Conservation (phyloP, 176 grass and related monocot genomes). For the Metroxylon sagu region DNA sequence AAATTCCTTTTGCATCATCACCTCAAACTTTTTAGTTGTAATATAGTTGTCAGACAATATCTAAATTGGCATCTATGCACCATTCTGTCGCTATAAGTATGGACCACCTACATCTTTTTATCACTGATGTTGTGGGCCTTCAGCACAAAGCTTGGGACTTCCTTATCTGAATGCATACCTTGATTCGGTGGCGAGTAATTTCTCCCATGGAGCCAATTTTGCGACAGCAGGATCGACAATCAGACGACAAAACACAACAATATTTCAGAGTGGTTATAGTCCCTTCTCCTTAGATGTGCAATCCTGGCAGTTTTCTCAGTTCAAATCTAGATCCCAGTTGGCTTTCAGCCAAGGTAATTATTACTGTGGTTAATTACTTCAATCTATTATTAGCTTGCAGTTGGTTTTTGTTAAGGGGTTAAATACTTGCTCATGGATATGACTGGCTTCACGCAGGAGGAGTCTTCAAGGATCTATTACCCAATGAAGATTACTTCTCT, state of each 20-base stretch:
- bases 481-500: slow-evolving; percentile 65
- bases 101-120: neutral
- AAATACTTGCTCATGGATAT: too few relatives aligned
- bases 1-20: too few relatives aligned
- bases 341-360: too few relatives aligned
- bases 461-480: slow-evolving; percentile 56
- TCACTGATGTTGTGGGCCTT: neutral
- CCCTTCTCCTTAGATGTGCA: slow-evolving; percentile 86
- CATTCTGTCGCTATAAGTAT: too few relatives aligned
- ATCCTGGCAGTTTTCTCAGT: slow-evolving; percentile 77
- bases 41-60: too few relatives aligned
- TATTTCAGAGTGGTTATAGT: slow-evolving; percentile 72
- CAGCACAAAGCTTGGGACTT: slow-evolving; percentile 63
- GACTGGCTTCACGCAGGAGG: slow-evolving; percentile 29
- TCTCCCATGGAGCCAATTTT: slow-evolving; percentile 84
- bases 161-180: slow-evolving; percentile 79
- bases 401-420: too few relatives aligned
- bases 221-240: slow-evolving; percentile 85
- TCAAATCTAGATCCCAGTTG: slow-evolving; percentile 25
- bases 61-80: too few relatives aligned
- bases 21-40: too few relatives aligned
- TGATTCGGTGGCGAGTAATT: slow-evolving; percentile 75
- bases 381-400: too few relatives aligned
- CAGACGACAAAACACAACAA: slow-evolving; percentile 53
- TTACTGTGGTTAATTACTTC: too few relatives aligned